Evolutionary conservation across 225 moss, liverwort and hornwort species (phyloP).

Genomic region (Ulota crispa): DNA sequence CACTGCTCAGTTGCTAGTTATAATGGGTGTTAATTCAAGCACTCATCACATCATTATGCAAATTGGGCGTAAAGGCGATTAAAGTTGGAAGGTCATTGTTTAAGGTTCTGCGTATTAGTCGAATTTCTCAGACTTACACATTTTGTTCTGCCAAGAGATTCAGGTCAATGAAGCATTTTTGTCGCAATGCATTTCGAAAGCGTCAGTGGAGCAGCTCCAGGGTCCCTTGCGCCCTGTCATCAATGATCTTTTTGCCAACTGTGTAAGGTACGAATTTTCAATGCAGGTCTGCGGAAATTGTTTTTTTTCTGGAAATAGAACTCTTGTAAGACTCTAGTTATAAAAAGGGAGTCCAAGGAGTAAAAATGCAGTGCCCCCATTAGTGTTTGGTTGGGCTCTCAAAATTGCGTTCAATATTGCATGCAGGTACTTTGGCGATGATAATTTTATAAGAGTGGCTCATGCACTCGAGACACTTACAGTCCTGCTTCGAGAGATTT

Average conservation of each 20-base stretch:
- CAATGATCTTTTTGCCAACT: slow-evolving; percentile 82
- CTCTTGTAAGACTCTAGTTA: not conserved
- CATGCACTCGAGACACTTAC: slow-evolving; percentile 88
- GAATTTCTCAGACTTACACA: not conserved
- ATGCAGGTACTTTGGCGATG: slow-evolving; percentile 84
- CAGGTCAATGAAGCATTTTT: slow-evolving; percentile 88
- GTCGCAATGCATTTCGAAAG: slow-evolving; percentile 76
- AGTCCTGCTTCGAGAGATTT: slow-evolving; percentile 80
- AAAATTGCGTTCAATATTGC: slow-evolving; percentile 1
- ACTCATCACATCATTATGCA: not conserved
- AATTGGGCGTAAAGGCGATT: not conserved
- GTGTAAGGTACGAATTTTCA: slow-evolving; percentile 45
- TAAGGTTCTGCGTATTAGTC: not conserved
- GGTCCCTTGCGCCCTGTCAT: slow-evolving; percentile 69
- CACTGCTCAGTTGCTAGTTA: not conserved
- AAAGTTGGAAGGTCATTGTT: not conserved
- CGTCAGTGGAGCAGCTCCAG: slow-evolving; percentile 83
- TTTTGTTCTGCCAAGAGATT: slow-evolving; percentile 20
- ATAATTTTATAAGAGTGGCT: slow-evolving; percentile 89
- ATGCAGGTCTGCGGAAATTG: not conserved
- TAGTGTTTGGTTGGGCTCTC: not conserved
- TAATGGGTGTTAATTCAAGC: not conserved
- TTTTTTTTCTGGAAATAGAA: not conserved
- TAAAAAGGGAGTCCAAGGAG: not conserved
- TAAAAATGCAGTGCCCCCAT: not conserved